Base-by-base conservation (phyloP, 257 asterid species). In the Nicotiana undulata region DNA sequence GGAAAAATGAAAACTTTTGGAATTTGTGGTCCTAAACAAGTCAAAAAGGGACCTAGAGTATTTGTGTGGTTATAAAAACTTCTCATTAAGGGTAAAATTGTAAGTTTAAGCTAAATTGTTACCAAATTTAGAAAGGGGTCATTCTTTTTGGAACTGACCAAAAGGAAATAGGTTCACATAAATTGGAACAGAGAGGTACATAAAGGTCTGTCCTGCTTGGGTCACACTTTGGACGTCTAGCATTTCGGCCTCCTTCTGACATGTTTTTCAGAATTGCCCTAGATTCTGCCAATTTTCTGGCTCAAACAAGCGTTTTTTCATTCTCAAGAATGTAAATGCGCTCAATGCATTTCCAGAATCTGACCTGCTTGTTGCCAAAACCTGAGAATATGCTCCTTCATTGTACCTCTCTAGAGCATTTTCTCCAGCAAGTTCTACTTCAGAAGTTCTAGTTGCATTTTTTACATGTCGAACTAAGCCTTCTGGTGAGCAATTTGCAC, bases 381-480 rank as follows among this genome's bases (percentile, higher is more conserved):
- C 95, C 77, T 92, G 97, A 16, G 89, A 82, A 59, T 80, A 91
- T 34, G 94, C 97, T 85, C 92, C 93, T 64, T 74, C 85, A 53
- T 95, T 97, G 29, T 95, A 93, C 86, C 98, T 91, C 86, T 92
- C 97, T 16, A 93, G 86, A 6, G 99, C 99, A 88, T 95, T 95
- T 83, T 95, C 99, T 83, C 99, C 99, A 31, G 97, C 98, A 63
- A 93, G 93, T 75, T 86, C 91, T 74, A 84, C 72, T 80, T 83
- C 84, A 11, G 97, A 93, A 67, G 89, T 81, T 84, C 79, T 88
- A n/a, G 98, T 84, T 32, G 97, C 99, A 83, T 44, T 85, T 91
- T 92, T 91, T 60, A 93, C 98, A 89, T 92, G 99, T 83, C 86
- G 84, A 72, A 95, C 98, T 53, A 95, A 89, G 60, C 97, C 98